Conservation (phyloP, 371 early-diverging fungal species). For the Rhizopus arrhizus region DNA sequence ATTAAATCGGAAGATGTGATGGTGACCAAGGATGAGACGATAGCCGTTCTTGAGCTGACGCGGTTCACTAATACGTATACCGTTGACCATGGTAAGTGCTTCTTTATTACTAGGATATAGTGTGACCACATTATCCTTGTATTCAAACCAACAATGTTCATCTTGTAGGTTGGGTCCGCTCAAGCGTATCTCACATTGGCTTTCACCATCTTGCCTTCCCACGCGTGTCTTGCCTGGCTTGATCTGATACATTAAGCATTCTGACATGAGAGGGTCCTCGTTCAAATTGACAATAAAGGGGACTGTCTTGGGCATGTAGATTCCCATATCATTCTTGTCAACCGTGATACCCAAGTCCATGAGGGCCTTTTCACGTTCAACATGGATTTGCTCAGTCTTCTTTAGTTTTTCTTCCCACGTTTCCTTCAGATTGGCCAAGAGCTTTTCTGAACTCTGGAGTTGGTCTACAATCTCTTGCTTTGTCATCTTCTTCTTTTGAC, state of each 20-base stretch:
- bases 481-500: conserved; percentile 54
- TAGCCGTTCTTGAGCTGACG: conserved; percentile 71
- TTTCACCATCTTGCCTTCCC: conserved; percentile 53
- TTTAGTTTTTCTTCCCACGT: conserved; percentile 86
- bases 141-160: conserved; percentile 77
- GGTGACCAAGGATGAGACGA: conserved; percentile 80
- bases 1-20: conserved; percentile 84
- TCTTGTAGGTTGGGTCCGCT: conserved; percentile 72
- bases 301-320: conserved; percentile 78
- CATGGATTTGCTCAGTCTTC: conserved; percentile 74
- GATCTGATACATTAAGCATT: conserved; percentile 87
- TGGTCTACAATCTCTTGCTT: conserved; percentile 75
- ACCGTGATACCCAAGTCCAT: conserved; percentile 82
- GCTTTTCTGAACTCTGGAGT: conserved; percentile 82
- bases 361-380: conserved; percentile 72
- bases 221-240: conserved; percentile 78
- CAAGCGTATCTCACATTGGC: conserved; percentile 68
- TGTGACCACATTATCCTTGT: conserved; percentile 59
- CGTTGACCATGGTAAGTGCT: conserved; percentile 79
- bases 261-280: conserved; percentile 89
- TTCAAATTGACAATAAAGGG: conserved; percentile 91
- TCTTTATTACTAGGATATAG: conserved; percentile 49
- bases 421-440: conserved; percentile 82
- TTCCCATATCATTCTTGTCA: conserved; percentile 75
- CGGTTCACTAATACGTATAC: conserved; percentile 63